phyloP scores from a whole-genome alignment of 1,139 yeast genomes.

The Sugiyamaella japonica region DNA sequence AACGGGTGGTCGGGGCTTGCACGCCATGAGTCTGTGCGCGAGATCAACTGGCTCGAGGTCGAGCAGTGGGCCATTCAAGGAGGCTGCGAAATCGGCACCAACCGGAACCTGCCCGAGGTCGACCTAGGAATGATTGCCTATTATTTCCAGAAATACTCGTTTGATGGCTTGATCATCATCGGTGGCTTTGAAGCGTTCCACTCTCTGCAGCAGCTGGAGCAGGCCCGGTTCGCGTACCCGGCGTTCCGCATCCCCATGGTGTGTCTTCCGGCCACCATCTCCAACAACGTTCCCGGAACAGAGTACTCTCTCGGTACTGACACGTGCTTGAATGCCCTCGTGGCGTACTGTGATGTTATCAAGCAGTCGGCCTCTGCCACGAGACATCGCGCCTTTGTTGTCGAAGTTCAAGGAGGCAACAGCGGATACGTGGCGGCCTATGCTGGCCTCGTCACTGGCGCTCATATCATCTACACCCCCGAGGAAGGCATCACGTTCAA shows the following conservation, averaged over 20 bases:
- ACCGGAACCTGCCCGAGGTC: conserved; percentile 76
- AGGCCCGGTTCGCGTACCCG: conserved; percentile 73
- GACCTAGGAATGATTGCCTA: conserved; percentile 88
- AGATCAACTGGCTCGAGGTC: conserved; percentile 80
- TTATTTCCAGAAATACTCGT: conserved; percentile 78
- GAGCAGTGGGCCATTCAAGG: conserved; percentile 90
- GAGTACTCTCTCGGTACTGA: conserved; percentile 93
- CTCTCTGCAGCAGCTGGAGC: conserved; percentile 75
- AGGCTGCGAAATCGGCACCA: conserved; percentile 95
- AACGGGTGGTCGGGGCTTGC: conserved; percentile 93
- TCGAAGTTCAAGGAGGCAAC: conserved; percentile 97
- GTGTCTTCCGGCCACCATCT: conserved; percentile 90
- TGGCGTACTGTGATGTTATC: conserved; percentile 90
- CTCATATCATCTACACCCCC: conserved; percentile 90
- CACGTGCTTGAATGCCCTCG: conserved; percentile 88
- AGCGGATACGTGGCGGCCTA: conserved; percentile 90
- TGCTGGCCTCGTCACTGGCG: conserved; percentile 89
- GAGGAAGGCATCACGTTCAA: conserved; percentile 76
- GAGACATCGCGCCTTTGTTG: conserved; percentile 91
- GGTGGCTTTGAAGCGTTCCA: conserved; percentile 96
- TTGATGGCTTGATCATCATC: conserved; percentile 83
- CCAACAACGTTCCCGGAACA: conserved; percentile 98
- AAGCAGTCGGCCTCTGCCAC: conserved; percentile 95
- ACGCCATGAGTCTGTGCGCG: conserved; percentile 72
- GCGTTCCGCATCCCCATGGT: conserved; percentile 93